Conservation (phyloP, 352 stramenopile species). For the Pythium phragmitis region DNA sequence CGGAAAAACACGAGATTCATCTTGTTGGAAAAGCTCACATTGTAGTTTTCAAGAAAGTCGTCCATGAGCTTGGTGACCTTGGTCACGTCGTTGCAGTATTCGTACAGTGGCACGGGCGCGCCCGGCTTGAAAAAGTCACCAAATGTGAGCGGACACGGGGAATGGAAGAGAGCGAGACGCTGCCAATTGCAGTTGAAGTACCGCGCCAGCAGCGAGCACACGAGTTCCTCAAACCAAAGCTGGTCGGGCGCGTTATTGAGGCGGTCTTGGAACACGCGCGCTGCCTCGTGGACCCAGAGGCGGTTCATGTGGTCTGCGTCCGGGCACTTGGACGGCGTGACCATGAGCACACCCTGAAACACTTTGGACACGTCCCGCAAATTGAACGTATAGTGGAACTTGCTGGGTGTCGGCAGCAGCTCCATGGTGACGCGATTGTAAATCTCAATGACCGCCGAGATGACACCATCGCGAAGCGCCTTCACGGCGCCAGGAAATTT, state of each 20-base stretch:
- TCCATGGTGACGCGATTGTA: conserved; percentile 92
- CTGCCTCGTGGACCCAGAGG: conserved; percentile 92
- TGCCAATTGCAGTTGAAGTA: conserved; percentile 82
- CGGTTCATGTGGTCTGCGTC: conserved; percentile 83
- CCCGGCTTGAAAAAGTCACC: conserved; percentile 91
- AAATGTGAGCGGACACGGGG: conserved; percentile 87
- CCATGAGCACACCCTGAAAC: conserved; percentile 95
- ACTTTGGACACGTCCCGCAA: conserved; percentile 95
- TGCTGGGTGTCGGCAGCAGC: conserved; percentile 91
- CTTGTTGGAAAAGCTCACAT: conserved; percentile 90
- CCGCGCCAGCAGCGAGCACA: conserved; percentile 74
- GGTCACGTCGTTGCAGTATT: conserved; percentile 75
- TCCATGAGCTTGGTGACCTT: conserved; percentile 89
- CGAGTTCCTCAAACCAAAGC: conserved; percentile 89
- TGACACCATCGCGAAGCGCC: conserved; percentile 72
- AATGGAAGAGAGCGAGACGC: conserved; percentile 86
- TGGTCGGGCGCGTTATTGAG: conserved; percentile 89
- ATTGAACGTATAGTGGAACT: conserved; percentile 96
- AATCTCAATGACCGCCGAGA: conserved; percentile 91
- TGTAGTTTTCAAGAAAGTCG: conserved; percentile 94
- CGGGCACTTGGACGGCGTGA: conserved; percentile 77
- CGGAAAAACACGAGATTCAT: conserved; percentile 97
- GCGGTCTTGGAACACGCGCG: conserved; percentile 93
- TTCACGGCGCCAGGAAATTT: conserved; percentile 88
- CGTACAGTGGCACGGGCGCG: conserved; percentile 74